Conservation (phyloP, 805 yeast genomes). For the Sugiyamaella boreocaroliniensis region DNA sequence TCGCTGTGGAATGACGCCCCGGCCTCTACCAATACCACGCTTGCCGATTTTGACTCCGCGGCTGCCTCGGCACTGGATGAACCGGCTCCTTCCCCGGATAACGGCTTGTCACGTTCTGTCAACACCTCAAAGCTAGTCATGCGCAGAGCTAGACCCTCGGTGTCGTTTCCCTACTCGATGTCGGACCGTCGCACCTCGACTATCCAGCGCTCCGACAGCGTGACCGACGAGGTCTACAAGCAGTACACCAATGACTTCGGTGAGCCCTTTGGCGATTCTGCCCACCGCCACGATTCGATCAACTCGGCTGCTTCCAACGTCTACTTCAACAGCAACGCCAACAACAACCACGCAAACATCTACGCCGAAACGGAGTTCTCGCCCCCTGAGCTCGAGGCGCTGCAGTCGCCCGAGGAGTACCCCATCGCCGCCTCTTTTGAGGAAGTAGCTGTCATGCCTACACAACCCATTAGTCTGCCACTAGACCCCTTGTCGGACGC, state of each 20-base stretch:
- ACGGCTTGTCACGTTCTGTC: not conserved
- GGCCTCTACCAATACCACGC: too few species aligned
- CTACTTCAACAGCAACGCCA: constrained; percentile 2
- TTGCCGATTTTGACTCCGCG: too few species aligned
- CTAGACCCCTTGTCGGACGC: not conserved
- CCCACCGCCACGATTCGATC: constrained; percentile 7
- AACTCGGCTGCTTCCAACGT: constrained; percentile 2
- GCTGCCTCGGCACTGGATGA: not conserved
- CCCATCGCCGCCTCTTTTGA: constrained; percentile 5
- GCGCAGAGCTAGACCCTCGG: constrained; percentile 1
- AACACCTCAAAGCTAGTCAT: constrained; percentile 1
- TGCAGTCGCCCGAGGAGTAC: constrained; percentile 3
- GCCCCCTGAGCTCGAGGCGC: constrained; percentile 10
- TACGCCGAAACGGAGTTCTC: constrained; percentile 5
- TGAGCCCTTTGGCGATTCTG: not conserved
- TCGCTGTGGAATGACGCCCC: not conserved
- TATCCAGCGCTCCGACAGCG: not conserved
- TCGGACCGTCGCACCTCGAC: not conserved
- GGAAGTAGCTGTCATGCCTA: not conserved
- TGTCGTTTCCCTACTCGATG: not conserved
- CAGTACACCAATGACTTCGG: not conserved
- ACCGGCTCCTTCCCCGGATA: not conserved
- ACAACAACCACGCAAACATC: not conserved
- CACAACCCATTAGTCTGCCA: not conserved
- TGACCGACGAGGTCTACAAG: not conserved